Conservation (phyloP, 192 early-diverging fungal species). For the Irineochytrium annulatum region DNA sequence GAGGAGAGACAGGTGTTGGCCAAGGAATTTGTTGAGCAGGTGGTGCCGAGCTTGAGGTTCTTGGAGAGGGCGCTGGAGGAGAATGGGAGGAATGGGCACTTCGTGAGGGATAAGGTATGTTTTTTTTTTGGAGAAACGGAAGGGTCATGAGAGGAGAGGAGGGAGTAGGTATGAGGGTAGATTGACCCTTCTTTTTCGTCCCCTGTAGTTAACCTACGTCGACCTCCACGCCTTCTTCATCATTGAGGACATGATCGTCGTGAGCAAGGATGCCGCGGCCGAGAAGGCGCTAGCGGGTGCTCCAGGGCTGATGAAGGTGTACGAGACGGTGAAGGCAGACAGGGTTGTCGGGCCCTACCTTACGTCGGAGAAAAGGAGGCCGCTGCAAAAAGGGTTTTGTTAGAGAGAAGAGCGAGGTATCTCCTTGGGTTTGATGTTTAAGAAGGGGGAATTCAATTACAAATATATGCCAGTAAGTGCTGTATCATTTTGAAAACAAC, state of each 20-base stretch:
- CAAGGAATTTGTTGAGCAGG: slow-evolving; percentile 4
- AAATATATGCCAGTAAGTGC: too few relatives aligned
- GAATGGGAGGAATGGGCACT: slow-evolving; percentile 8
- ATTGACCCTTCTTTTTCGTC: neutral
- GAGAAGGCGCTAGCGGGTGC: neutral
- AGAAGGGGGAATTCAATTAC: too few relatives aligned
- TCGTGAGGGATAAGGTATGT: slow-evolving; percentile 8
- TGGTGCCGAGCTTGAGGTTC: neutral
- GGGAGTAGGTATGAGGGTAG: too few relatives aligned
- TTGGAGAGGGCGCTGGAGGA: neutral
- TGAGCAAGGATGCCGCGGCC: neutral
- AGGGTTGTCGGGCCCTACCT: too few relatives aligned
- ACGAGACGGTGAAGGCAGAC: neutral
- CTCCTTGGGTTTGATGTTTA: too few relatives aligned
- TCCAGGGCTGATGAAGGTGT: neutral
- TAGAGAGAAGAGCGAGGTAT: too few relatives aligned
- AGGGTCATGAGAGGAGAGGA: neutral
- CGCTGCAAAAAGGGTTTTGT: too few relatives aligned
- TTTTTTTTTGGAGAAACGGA: neutral
- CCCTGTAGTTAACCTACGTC: slow-evolving; percentile 1
- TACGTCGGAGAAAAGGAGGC: too few relatives aligned
- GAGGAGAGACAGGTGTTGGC: too few relatives aligned
- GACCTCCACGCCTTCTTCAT: slow-evolving; percentile 8
- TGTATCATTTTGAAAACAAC: too few relatives aligned
- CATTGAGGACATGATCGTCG: neutral